Percentiles rank a stretch among this genome's conserved stretches.
Evolutionary conservation across 2,329 filamentous ascomycete genomes (phyloP).

Genomic region (Fusarium concolor): DNA sequence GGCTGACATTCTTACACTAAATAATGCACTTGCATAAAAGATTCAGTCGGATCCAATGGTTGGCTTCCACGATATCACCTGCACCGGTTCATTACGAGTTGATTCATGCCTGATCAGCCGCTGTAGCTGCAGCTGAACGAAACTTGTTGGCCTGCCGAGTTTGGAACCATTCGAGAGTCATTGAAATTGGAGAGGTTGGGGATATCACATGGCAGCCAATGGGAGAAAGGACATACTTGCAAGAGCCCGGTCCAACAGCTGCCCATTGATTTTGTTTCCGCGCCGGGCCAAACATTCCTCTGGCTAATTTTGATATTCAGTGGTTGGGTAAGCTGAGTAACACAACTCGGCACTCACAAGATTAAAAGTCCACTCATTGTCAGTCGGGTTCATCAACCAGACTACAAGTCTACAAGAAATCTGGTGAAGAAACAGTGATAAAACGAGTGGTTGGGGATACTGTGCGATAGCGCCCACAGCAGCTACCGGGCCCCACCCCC

Average conservation of each 20-base stretch:
- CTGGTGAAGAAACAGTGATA: not conserved
- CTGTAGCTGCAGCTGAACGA: conserved; percentile 40
- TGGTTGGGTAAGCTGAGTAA: conserved; percentile 23
- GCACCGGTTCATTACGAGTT: conserved; percentile 41
- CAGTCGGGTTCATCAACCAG: conserved; percentile 4
- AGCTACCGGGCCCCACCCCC: conserved; percentile 28
- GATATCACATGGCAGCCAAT: conserved; percentile 41
- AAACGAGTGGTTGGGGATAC: conserved; percentile 32
- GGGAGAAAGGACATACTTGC: conserved; percentile 7
- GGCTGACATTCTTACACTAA: conserved; percentile 41
- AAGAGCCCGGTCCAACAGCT: conserved; percentile 24
- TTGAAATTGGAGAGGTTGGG: conserved; percentile 43
- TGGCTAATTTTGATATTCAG: not conserved
- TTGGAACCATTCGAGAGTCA: conserved; percentile 17
- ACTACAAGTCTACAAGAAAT: not conserved
- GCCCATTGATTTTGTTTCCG: not conserved
- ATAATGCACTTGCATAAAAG: conserved; percentile 45
- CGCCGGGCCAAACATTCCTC: conserved; percentile 17
- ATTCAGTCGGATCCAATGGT: conserved; percentile 45
- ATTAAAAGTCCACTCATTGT: not conserved
- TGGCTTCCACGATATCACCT: conserved; percentile 49
- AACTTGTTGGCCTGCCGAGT: conserved; percentile 32
- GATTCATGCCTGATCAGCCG: conserved; percentile 40
- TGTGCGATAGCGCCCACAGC: conserved; percentile 19
- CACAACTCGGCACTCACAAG: conserved; percentile 10